These are phyloP conservation scores for Rhizopogon rudus DNA, from an alignment of 768 basidiomycete species.

Conservation along the genomic window DNA sequence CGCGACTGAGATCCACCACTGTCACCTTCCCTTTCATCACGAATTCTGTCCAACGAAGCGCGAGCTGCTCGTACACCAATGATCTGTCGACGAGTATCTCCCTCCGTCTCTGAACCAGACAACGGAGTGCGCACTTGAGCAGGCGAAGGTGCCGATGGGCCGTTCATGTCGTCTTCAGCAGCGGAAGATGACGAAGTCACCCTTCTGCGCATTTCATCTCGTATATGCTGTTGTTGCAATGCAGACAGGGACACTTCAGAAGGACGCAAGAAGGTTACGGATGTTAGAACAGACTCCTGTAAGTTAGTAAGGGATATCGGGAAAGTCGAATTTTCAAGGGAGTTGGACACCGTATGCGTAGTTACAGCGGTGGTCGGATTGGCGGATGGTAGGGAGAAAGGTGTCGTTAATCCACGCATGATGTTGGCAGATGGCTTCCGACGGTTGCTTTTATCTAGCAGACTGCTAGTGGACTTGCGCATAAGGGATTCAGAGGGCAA, in stretches of 20 bases:
- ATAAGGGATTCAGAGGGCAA: slow-evolving; percentile 54
- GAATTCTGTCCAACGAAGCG: slow-evolving; percentile 38
- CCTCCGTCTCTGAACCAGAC: slow-evolving; percentile 49
- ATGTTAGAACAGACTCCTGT: slow-evolving; percentile 36
- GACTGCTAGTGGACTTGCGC: slow-evolving; percentile 14
- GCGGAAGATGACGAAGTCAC: slow-evolving; percentile 26
- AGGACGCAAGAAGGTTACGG: slow-evolving; percentile 64
- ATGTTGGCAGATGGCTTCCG: slow-evolving; percentile 41
- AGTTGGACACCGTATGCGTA: slow-evolving; percentile 55
- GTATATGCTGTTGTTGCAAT: slow-evolving; percentile 48
- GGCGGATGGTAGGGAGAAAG: slow-evolving; percentile 48
- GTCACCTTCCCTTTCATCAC: slow-evolving; percentile 24
- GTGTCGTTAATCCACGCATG: slow-evolving; percentile 34
- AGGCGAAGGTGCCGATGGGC: slow-evolving; percentile 7
- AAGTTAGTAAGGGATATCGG: slow-evolving; percentile 44
- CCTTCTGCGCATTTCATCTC: slow-evolving; percentile 32
- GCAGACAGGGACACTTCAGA: slow-evolving; percentile 49
- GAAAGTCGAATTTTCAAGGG: slow-evolving; percentile 27
- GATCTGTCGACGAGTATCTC: slow-evolving; percentile 36
- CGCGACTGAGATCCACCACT: slow-evolving; percentile 40
- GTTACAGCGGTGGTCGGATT: slow-evolving; percentile 66
- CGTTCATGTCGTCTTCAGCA: slow-evolving; percentile 16
- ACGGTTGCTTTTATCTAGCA: slow-evolving; percentile 19
- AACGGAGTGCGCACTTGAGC: slow-evolving; percentile 24
- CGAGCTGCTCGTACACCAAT: slow-evolving; percentile 31